These are phyloP conservation scores for Grosmannia penicillata DNA, from an alignment of 2,329 filamentous ascomycete species.

Conservation along the genomic window DNA sequence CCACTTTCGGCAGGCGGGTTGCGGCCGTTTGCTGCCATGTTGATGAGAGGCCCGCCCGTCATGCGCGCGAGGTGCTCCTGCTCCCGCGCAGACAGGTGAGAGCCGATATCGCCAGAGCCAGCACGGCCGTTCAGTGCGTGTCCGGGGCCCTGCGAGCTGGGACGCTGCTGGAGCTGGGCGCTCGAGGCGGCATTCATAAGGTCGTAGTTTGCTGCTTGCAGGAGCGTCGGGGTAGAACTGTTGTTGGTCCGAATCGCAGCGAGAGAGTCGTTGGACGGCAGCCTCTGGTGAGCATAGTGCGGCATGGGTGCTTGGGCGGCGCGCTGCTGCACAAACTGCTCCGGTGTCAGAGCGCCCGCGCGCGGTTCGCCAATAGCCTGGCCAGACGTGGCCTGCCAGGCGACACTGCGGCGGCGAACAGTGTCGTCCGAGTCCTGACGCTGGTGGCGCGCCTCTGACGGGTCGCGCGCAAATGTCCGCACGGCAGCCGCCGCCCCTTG, in stretches of 20 bases:
- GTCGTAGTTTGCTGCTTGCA: conserved; percentile 25
- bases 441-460: conserved; percentile 17
- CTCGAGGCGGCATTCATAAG: conserved; percentile 19
- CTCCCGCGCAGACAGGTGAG: conserved; percentile 67
- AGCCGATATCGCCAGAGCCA: conserved; percentile 19
- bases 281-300: conserved; percentile 44
- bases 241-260: conserved; percentile 21
- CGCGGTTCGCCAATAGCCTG: conserved; percentile 29
- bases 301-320: conserved; percentile 39
- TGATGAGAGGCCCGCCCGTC: conserved; percentile 64
- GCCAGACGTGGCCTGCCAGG: conserved; percentile 64
- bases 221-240: conserved; percentile 28
- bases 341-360: conserved; percentile 42
- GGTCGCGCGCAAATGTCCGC: conserved; percentile 10
- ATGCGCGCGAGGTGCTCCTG: conserved; percentile 78
- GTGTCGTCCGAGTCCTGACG: conserved; percentile 38
- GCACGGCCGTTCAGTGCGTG: conserved; percentile 25
- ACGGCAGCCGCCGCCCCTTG: not conserved
- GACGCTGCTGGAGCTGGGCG: conserved; percentile 30
- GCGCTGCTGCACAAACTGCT: conserved; percentile 74
- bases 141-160: conserved; percentile 44
- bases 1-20: conserved; percentile 30
- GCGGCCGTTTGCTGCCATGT: conserved; percentile 42
- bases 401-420: conserved; percentile 43
- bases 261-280: conserved; percentile 36